phyloP scores from a whole-genome alignment of 768 basidiomycete species.

The Guyanaporus albipodus region DNA sequence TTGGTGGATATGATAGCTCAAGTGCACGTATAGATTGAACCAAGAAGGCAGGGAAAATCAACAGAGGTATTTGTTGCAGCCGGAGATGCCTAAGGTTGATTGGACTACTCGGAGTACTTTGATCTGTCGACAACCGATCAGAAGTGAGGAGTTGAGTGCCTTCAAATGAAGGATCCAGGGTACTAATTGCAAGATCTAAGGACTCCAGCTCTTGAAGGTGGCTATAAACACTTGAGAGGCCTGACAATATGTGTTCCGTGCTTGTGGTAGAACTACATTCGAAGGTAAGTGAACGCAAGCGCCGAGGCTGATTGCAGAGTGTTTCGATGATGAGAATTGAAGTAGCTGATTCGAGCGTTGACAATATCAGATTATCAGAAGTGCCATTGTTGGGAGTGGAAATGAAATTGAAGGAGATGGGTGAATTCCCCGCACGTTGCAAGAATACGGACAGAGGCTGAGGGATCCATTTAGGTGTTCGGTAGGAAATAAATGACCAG shows the following conservation, averaged over 20 bases:
- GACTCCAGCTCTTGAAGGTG: conserved; percentile 25
- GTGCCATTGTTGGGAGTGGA: conserved; percentile 12
- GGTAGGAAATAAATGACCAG: conserved; percentile 41
- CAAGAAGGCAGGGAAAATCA: conserved; percentile 35
- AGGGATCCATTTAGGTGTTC: conserved; percentile 22
- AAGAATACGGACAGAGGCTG: conserved; percentile 30
- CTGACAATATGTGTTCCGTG: conserved; percentile 27
- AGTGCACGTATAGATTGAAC: conserved; percentile 39
- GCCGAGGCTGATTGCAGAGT: conserved; percentile 21
- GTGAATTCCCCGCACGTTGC: conserved; percentile 33
- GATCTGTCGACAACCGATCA: conserved; percentile 16
- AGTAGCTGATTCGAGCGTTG: conserved; percentile 16
- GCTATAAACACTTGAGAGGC: conserved; percentile 12
- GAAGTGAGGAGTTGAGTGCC: conserved; percentile 24
- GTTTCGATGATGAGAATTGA: conserved; percentile 24
- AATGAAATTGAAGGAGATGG: conserved; percentile 36
- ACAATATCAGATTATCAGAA: conserved; percentile 11
- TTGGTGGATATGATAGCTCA: conserved; percentile 40
- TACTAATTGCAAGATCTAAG: conserved; percentile 28
- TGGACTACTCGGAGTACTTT: not conserved
- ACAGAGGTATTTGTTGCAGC: conserved; percentile 40
- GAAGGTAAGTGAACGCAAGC: conserved; percentile 34
- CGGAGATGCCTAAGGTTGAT: conserved; percentile 33
- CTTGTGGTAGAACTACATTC: conserved; percentile 28
- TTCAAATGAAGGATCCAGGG: conserved; percentile 25